phyloP scores from a whole-genome alignment of 2,329 filamentous ascomycete species.

The Pyricularia sp. region DNA sequence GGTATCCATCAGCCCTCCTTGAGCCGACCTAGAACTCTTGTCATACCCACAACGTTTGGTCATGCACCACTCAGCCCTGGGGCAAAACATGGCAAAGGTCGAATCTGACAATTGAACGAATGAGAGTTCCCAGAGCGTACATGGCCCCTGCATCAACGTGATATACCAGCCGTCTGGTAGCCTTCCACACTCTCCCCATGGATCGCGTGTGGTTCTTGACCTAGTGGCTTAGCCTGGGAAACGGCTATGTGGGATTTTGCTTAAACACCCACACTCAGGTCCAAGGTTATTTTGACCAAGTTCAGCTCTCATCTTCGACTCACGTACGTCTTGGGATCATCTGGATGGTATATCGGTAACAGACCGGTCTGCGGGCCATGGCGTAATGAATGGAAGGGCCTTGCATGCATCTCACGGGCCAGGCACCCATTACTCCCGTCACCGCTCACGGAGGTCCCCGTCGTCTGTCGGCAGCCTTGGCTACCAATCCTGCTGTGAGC shows the following conservation, averaged over 20 bases:
- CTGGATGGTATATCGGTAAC: background rate
- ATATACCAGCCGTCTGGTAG: background rate
- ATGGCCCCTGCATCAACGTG: background rate
- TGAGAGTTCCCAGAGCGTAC: background rate
- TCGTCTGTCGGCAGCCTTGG: background rate
- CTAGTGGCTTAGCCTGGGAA: background rate
- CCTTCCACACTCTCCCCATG: background rate
- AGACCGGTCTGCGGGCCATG: background rate
- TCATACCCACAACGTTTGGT: background rate
- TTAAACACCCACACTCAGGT: background rate
- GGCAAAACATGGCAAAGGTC: background rate
- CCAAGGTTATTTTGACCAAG: background rate
- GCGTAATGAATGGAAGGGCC: background rate
- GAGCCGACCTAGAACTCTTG: background rate
- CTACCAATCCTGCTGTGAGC: background rate
- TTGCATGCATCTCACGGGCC: background rate
- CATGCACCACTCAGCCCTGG: background rate
- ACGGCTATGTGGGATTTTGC: background rate
- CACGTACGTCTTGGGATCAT: background rate
- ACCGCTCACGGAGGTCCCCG: background rate
- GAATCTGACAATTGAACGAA: background rate
- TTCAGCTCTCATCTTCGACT: background rate
- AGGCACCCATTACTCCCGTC: background rate
- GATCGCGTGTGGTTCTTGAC: background rate
- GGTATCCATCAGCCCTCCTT: background rate